phyloP scores from a whole-genome alignment of 441 rosid genomes.

The Breynia disticha region DNA sequence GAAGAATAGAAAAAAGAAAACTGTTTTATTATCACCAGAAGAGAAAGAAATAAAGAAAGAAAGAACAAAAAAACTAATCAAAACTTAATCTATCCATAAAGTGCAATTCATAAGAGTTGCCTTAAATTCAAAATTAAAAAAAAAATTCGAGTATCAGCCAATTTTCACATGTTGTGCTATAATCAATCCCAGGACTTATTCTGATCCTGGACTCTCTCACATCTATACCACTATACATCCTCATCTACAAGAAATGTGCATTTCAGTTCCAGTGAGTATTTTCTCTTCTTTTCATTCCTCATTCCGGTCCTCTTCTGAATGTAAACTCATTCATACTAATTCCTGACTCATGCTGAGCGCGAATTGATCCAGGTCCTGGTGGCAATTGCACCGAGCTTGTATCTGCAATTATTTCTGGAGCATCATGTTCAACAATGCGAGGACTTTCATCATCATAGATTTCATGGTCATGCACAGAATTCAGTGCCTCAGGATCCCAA shows the following conservation, averaged over 20 bases:
- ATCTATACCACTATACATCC: too few species aligned
- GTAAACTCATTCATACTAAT: slow-evolving; percentile 31
- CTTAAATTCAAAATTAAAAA: too few species aligned
- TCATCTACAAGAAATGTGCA: background rate
- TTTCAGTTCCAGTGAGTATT: background rate
- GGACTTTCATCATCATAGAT: slow-evolving; percentile 8
- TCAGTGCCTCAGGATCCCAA: slow-evolving; percentile 43
- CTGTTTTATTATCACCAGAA: too few species aligned
- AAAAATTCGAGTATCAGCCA: too few species aligned
- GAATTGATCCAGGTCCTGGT: slow-evolving; percentile 25
- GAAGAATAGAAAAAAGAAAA: too few species aligned
- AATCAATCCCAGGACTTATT: too few species aligned
- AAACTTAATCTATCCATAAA: too few species aligned
- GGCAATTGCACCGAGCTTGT: slow-evolving; percentile 22
- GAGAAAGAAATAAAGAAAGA: too few species aligned
- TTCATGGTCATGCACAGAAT: slow-evolving; percentile 25
- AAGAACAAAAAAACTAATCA: too few species aligned
- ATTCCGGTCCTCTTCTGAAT: slow-evolving; percentile 19
- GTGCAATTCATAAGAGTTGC: too few species aligned
- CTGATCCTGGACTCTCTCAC: too few species aligned
- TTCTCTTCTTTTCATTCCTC: slow-evolving; percentile 4
- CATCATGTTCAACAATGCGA: slow-evolving; percentile 16
- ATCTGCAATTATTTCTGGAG: slow-evolving; percentile 9
- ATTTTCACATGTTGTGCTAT: too few species aligned
- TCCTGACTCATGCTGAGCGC: slow-evolving; percentile 34